A percentile compares a stretch with the other conserved stretches of the same genome.
Evolutionary conservation across 208 protist genomes (phyloP).

Genomic region (Trypanosoma melophagium): DNA sequence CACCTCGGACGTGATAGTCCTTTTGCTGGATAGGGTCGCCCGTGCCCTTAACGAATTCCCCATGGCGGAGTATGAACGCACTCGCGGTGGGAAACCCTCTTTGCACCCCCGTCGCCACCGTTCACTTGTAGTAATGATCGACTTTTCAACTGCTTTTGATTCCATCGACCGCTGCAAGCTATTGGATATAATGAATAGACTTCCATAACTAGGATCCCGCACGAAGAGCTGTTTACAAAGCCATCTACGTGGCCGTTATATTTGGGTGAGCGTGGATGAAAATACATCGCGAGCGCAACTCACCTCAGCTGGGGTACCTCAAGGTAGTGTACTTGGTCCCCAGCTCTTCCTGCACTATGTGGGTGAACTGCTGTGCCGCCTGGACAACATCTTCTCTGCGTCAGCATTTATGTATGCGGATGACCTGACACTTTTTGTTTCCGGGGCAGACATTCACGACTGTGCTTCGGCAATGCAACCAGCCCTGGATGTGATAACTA

Average conservation of each 20-base stretch:
- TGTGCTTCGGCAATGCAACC: slow-evolving; percentile 4
- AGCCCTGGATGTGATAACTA: background rate
- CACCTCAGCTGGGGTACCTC: slow-evolving; percentile 4
- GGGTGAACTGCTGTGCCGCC: background rate
- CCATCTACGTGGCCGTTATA: background rate
- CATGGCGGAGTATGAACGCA: background rate
- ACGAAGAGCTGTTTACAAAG: background rate
- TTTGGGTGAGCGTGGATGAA: background rate
- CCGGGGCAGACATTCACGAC: background rate
- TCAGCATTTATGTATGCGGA: background rate
- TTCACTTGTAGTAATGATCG: background rate
- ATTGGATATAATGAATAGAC: background rate
- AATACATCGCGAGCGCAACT: background rate
- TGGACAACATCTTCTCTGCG: slow-evolving; percentile 1
- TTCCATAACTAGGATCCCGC: background rate
- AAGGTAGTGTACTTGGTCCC: background rate
- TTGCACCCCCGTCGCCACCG: background rate
- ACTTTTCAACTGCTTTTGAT: background rate
- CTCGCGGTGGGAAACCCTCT: background rate
- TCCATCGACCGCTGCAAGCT: background rate
- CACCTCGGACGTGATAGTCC: background rate
- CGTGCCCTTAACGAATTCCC: background rate
- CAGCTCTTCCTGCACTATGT: slow-evolving; percentile 1
- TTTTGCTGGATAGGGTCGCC: background rate
- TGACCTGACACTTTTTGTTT: background rate